Evolutionary conservation across 2,329 filamentous ascomycete species (phyloP).

Genomic region (Colletotrichum sp.): DNA sequence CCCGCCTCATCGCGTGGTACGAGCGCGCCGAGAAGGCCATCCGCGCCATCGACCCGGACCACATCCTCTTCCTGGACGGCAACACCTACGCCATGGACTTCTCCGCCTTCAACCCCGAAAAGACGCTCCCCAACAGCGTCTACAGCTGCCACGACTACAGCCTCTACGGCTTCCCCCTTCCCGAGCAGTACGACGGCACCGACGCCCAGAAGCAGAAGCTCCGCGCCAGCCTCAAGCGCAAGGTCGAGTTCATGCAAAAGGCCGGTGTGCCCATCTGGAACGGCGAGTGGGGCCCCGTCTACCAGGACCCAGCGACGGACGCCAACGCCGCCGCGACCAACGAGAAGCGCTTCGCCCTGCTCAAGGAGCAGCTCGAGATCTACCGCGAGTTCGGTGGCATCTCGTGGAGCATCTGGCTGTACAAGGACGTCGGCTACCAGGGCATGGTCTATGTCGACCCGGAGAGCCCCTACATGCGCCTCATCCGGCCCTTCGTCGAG

Average conservation of each 20-base stretch:
- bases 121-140: conserved; percentile 51
- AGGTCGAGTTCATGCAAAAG: conserved; percentile 47
- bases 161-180: conserved; percentile 51
- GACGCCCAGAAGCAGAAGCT: conserved; percentile 47
- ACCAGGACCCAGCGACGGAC: conserved; percentile 44
- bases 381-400: conserved; percentile 41
- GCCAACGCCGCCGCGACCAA: conserved; percentile 41
- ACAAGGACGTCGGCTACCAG: conserved; percentile 62
- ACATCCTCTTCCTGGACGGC: conserved; percentile 50
- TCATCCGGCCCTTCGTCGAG: conserved; percentile 55
- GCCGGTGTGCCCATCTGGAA: conserved; percentile 51
- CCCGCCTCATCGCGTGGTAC: conserved; percentile 39
- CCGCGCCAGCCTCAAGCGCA: conserved; percentile 42
- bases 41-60: conserved; percentile 40
- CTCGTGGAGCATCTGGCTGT: conserved; percentile 66
- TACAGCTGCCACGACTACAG: conserved; percentile 61
- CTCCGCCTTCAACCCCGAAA: conserved; percentile 40
- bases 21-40: conserved; percentile 36
- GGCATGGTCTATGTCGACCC: conserved; percentile 58
- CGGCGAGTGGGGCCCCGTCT: conserved; percentile 57
- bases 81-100: conserved; percentile 59
- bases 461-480: conserved; percentile 52
- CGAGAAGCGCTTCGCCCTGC: conserved; percentile 42
- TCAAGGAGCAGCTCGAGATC: conserved; percentile 45
- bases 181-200: conserved; percentile 43